A percentile compares a stretch with the other conserved stretches of the same genome.
These are phyloP conservation scores for Talaromyces sp. DNA, from an alignment of 2,329 filamentous ascomycete species.

Conservation along the genomic window DNA sequence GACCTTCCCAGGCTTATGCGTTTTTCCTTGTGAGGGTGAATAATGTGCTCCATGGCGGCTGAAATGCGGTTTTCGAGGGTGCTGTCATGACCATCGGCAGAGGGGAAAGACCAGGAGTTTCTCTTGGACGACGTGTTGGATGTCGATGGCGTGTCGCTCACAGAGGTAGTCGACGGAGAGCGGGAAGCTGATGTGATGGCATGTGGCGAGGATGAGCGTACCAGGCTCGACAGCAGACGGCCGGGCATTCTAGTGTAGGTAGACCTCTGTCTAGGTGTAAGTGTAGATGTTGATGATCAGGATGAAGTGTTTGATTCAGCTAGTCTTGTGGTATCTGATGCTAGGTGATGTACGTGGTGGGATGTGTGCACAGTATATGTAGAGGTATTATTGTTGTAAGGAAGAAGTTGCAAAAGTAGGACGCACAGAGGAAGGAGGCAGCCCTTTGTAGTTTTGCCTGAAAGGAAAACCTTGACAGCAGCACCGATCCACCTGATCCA, in stretches of 20 bases:
- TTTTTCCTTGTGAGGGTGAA: conserved; percentile 45
- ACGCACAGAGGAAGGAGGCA: neutral
- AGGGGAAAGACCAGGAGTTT: conserved; percentile 21
- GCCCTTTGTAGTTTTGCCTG: conserved; percentile 7
- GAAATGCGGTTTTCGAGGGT: conserved; percentile 41
- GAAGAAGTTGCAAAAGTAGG: neutral
- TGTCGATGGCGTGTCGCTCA: conserved; percentile 28
- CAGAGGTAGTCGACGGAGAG: conserved; percentile 36
- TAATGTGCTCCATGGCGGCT: conserved; percentile 43
- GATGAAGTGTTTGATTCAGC: neutral
- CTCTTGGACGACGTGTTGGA: conserved; percentile 24
- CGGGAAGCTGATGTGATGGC: conserved; percentile 31
- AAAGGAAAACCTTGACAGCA: conserved; percentile 12
- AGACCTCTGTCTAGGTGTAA: neutral
- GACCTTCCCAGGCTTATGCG: conserved; percentile 34
- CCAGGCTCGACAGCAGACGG: conserved; percentile 39
- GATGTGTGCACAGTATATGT: neutral
- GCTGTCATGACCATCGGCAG: conserved; percentile 28
- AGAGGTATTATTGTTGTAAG: neutral
- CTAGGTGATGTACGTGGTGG: neutral
- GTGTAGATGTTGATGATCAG: neutral
- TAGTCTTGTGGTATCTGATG: neutral
- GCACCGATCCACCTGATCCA: conserved; percentile 9
- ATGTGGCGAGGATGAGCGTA: conserved; percentile 32
- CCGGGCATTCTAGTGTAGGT: conserved; percentile 31